These are phyloP conservation scores for Solanum ahanhuiri DNA, from an alignment of 257 asterid species.

Conservation along the genomic window DNA sequence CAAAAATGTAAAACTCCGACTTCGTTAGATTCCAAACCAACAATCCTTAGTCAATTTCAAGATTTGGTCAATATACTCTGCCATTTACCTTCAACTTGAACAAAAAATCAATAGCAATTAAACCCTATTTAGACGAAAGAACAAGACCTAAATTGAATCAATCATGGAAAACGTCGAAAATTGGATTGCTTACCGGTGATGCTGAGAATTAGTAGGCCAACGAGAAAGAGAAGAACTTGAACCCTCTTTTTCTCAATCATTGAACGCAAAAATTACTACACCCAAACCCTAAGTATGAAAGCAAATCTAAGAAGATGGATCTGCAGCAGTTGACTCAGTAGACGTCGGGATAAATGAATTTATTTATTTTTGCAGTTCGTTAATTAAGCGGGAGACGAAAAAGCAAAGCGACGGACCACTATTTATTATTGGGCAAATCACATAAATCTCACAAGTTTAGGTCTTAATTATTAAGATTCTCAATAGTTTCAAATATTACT, in stretches of 20 bases:
- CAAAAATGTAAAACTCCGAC: not conserved
- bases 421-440: not conserved
- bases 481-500: no score
- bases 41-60: not conserved
- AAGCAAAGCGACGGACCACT: not conserved
- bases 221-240: constrained; percentile 48
- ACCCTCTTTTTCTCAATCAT: constrained; percentile 58
- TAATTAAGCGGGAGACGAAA: not conserved
- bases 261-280: not conserved
- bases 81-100: not conserved
- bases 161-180: not conserved
- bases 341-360: not conserved
- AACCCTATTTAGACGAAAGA: not conserved
- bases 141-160: not conserved
- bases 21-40: not conserved
- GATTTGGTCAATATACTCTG: not conserved
- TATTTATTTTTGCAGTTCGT: not conserved
- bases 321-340: not conserved
- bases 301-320: not conserved
- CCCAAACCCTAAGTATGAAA: not conserved
- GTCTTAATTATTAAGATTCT: no score
- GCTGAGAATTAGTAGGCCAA: constrained; percentile 56
- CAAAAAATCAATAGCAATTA: not conserved
- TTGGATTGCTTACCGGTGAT: constrained; percentile 41
- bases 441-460: no score